Evolutionary conservation across 1,139 yeast genomes (phyloP).

Genomic region (Groenewaldozyma auringiensis): DNA sequence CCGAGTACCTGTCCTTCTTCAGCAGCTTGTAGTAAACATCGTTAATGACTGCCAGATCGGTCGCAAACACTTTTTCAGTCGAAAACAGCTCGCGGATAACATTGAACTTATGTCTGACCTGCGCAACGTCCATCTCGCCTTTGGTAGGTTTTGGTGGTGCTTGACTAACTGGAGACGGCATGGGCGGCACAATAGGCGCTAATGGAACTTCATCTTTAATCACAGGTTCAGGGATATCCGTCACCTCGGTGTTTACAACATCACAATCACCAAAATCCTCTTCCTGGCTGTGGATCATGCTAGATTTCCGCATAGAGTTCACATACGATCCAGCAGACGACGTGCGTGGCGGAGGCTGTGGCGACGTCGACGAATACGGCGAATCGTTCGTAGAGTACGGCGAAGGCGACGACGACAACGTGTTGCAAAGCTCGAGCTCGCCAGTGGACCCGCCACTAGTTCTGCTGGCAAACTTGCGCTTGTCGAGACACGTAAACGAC

Average conservation of each 20-base stretch:
- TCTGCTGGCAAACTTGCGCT: background rate
- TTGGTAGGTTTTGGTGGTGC: background rate
- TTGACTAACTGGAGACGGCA: too few species aligned
- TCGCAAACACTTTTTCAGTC: conserved; percentile 31
- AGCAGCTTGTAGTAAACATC: conserved; percentile 26
- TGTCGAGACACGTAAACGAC: background rate
- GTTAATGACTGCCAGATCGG: conserved; percentile 30
- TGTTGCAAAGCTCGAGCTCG: background rate
- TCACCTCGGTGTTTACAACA: too few species aligned
- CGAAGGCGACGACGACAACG: background rate
- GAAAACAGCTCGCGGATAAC: conserved; percentile 32
- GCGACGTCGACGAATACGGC: background rate
- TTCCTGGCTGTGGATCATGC: background rate
- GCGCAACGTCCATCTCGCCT: background rate
- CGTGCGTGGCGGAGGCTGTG: background rate
- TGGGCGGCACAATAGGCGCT: background rate
- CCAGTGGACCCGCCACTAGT: background rate
- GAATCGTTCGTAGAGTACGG: background rate
- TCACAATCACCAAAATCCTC: background rate
- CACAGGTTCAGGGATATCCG: background rate
- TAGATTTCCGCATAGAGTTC: background rate
- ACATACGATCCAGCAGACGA: background rate
- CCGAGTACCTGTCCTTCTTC: conserved; percentile 21
- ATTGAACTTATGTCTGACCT: conserved; percentile 22
- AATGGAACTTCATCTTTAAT: background rate